These are phyloP conservation scores for Fusarium oxysporum DNA, from an alignment of 2,329 filamentous ascomycete species.

Conservation along the genomic window DNA sequence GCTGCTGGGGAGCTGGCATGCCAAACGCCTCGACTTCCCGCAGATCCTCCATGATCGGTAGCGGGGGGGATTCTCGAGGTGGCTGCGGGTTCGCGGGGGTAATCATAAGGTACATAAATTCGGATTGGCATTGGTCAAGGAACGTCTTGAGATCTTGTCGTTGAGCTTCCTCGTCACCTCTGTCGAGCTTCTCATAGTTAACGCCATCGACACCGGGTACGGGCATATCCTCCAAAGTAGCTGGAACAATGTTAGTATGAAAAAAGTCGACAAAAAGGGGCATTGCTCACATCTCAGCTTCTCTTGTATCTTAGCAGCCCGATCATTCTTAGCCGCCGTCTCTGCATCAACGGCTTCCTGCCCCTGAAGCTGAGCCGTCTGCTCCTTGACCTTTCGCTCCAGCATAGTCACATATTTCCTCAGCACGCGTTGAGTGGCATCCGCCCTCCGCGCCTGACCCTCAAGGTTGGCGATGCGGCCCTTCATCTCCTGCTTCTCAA, in stretches of 20 bases:
- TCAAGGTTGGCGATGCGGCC: constrained; percentile 94
- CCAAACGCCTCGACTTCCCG: constrained; percentile 65
- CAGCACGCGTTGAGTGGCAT: constrained; percentile 87
- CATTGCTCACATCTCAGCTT: constrained; percentile 63
- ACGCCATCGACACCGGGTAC: constrained; percentile 60
- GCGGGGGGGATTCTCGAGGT: constrained; percentile 70
- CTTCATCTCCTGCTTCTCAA: constrained; percentile 99
- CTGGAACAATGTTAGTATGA: constrained; percentile 47
- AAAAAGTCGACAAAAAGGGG: not conserved
- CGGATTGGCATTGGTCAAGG: constrained; percentile 72
- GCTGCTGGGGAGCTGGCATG: constrained; percentile 58
- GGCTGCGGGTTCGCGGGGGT: constrained; percentile 74
- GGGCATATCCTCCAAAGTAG: constrained; percentile 56
- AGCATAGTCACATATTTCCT: constrained; percentile 92
- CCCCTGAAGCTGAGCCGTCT: constrained; percentile 77
- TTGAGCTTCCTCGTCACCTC: constrained; percentile 61
- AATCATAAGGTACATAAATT: constrained; percentile 76
- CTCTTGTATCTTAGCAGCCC: constrained; percentile 66
- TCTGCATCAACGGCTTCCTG: constrained; percentile 51
- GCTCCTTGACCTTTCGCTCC: constrained; percentile 87
- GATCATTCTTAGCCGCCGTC: constrained; percentile 62
- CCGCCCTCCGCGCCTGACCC: constrained; percentile 86
- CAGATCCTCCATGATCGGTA: constrained; percentile 70
- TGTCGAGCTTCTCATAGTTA: constrained; percentile 56
- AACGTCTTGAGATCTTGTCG: constrained; percentile 69